Evolutionary conservation across 352 stramenopile species (phyloP), one percentile per base, ranked within the genome.

Genomic region (Globisporangium okanoganense): DNA sequence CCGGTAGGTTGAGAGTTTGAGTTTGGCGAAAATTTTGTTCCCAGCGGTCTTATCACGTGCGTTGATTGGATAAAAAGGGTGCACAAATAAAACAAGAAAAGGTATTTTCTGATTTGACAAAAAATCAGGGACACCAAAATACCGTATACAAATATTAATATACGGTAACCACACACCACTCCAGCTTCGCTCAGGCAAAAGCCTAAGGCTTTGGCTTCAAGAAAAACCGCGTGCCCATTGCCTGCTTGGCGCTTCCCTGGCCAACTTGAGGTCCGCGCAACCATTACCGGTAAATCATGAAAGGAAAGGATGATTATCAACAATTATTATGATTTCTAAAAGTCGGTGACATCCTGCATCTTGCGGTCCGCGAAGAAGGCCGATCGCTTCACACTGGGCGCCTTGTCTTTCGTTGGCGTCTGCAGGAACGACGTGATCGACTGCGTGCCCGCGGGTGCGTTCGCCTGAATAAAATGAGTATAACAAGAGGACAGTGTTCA

Each of bases 381-480:
- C 27, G 78, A 55, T 9, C 82, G 74, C 14, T 68, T 57, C 14
- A 44, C 31, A 2, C 49, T 41, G 7, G 69, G 56, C 2, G 59
- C 49, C 33, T 56, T 61, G 3, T 50, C 7, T 33, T 77, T 81
- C 9, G 53, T 45, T n/a, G 72, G 71, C 3, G 67, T 50, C 47
- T 77, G 66, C 33, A 94, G 71, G 63, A 94, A 94, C 25, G 85
- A 90, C 43, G 79, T 81, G 67, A 94, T 94, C 20, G 82, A 87
- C 61, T 90, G 83, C 6, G 85, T 92, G 0, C 85, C 85, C 1
- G 57, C 62, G 10, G 80, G 81, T 31, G 79, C 77, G 57, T 72
- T 75, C 3, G 74, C 78, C 83, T 91, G 25, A 16, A 22, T 20
- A 9, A 54, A 10, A 67, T n/a, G n/a, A 16, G 29, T 20, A 56